phyloP scores from a whole-genome alignment of 176 grass and related monocot genomes.

The Bolboschoenus planiculmis region DNA sequence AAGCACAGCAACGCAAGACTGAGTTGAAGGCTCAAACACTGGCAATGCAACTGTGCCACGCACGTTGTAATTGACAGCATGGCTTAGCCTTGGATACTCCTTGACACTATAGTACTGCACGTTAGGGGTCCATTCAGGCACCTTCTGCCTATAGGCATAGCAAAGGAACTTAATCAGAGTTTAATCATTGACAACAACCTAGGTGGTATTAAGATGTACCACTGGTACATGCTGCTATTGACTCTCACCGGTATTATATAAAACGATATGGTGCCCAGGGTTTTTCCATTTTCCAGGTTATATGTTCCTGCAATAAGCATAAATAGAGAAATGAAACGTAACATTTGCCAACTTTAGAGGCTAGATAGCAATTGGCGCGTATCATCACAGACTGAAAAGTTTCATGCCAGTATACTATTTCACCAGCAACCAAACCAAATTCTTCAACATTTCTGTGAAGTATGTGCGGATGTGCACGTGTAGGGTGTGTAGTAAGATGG shows the following conservation, averaged over 20 bases:
- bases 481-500: background rate
- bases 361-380: background rate
- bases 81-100: slow-evolving; percentile 77
- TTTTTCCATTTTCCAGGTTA: slow-evolving; percentile 12
- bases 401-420: background rate
- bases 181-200: background rate
- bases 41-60: slow-evolving; percentile 88
- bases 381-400: background rate
- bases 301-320: slow-evolving; percentile 20
- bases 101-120: slow-evolving; percentile 86
- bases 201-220: background rate
- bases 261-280: background rate
- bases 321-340: slow-evolving; percentile 2
- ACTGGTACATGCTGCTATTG: slow-evolving; percentile 10
- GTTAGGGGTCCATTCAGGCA: slow-evolving; percentile 95
- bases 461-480: background rate
- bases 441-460: background rate
- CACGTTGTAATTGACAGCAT: slow-evolving; percentile 84
- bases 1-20: slow-evolving; percentile 77
- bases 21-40: slow-evolving; percentile 71
- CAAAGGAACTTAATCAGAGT: background rate
- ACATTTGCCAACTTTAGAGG: slow-evolving; percentile 6
- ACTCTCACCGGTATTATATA: slow-evolving; percentile 15
- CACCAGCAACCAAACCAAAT: background rate
- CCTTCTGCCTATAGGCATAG: slow-evolving; percentile 35